Percentiles rank a stretch among this genome's conserved stretches.
Conservation (phyloP, 2,329 filamentous ascomycete genomes). For the Aspergillus sp. region DNA sequence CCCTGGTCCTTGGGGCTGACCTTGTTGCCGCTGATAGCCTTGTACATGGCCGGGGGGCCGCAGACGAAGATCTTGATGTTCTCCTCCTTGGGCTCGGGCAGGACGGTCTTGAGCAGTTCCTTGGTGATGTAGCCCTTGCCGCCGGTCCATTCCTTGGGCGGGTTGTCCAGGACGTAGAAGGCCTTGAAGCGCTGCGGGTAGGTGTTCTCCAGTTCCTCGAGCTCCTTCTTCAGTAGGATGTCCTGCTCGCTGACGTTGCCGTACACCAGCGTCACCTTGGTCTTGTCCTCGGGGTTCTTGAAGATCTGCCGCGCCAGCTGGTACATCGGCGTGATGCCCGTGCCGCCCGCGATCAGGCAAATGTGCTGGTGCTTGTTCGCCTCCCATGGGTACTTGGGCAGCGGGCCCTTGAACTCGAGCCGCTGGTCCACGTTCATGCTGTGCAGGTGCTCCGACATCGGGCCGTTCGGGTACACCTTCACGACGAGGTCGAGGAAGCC, state of each 20-base stretch:
- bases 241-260: constrained; percentile 88
- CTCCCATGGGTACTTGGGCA: constrained; percentile 88
- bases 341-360: constrained; percentile 75
- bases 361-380: constrained; percentile 88
- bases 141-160: constrained; percentile 72
- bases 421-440: constrained; percentile 75
- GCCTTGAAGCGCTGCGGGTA: constrained; percentile 93
- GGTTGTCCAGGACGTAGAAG: constrained; percentile 90
- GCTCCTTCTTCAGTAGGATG: constrained; percentile 84
- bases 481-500: constrained; percentile 86
- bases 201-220: constrained; percentile 84
- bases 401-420: constrained; percentile 89
- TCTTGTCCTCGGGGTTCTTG: constrained; percentile 94
- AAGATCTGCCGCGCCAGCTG: constrained; percentile 90
- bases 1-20: constrained; percentile 91
- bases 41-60: constrained; percentile 89
- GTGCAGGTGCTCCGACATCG: constrained; percentile 90
- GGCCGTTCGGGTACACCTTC: constrained; percentile 85
- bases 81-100: constrained; percentile 85
- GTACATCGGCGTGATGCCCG: constrained; percentile 97
- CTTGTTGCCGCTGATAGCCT: constrained; percentile 86
- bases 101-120: constrained; percentile 89
- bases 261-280: constrained; percentile 92
- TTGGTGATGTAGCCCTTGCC: constrained; percentile 80
- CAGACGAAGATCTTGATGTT: constrained; percentile 98